These are phyloP conservation scores for Begonia masoniana DNA, from an alignment of 306 rosid genomes.

Conservation along the genomic window DNA sequence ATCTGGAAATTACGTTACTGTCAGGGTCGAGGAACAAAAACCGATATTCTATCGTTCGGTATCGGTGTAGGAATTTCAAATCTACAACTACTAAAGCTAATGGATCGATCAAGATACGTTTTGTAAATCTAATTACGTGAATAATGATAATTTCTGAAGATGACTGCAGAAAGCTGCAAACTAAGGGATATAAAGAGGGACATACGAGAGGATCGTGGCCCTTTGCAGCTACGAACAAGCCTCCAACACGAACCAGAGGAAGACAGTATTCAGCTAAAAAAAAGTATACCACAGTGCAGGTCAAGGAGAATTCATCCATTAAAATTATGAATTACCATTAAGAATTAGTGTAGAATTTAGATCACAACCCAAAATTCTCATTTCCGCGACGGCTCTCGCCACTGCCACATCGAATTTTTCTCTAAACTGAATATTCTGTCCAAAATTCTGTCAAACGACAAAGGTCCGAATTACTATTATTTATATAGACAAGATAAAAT, in stretches of 20 bases:
- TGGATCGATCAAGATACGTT: no score
- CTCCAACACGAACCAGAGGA: slow-evolving; percentile 84
- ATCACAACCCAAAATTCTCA: slow-evolving; percentile 58
- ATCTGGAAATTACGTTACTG: no score
- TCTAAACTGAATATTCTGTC: slow-evolving; percentile 53
- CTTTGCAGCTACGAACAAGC: slow-evolving; percentile 75
- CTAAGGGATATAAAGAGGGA: not conserved
- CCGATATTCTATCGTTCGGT: no score
- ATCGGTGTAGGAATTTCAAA: no score
- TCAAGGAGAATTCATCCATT: not conserved
- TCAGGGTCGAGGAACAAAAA: no score
- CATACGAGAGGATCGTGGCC: slow-evolving; percentile 78
- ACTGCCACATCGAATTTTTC: slow-evolving; percentile 77
- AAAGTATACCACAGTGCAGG: slow-evolving; percentile 12
- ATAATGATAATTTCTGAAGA: no score
- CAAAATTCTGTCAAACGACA: slow-evolving; percentile 62
- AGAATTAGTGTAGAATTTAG: no score
- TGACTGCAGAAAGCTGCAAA: no score
- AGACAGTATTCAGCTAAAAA: slow-evolving; percentile 81
- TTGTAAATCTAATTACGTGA: no score
- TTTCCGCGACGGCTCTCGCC: slow-evolving; percentile 93
- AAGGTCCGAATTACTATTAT: not conserved
- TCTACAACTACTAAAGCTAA: no score
- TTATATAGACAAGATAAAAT: not conserved
- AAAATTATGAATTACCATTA: no score